These are phyloP conservation scores for Phytophthora fragariae DNA, from an alignment of 352 stramenopile genomes.

Conservation along the genomic window DNA sequence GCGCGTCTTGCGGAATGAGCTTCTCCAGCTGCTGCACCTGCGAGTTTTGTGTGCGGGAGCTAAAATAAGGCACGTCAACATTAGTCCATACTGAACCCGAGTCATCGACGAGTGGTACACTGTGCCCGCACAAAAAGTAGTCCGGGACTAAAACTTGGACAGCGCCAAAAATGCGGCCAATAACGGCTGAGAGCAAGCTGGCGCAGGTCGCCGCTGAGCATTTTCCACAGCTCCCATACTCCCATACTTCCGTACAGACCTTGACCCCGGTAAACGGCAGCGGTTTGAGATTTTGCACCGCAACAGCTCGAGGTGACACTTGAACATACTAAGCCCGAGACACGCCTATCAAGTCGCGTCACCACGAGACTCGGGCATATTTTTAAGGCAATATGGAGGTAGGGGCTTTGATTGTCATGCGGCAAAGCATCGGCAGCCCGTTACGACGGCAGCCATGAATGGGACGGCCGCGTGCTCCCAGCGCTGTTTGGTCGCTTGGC, in stretches of 20 bases:
- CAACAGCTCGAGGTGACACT: not conserved
- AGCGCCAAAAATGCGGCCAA: slow-evolving; percentile 15
- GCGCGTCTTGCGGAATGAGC: slow-evolving; percentile 44
- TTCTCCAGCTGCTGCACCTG: not conserved
- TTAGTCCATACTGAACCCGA: not conserved
- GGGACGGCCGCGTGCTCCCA: slow-evolving; percentile 9
- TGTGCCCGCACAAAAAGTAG: not conserved
- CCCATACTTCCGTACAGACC: slow-evolving; percentile 14
- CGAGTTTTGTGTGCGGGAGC: not conserved
- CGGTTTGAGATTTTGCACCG: slow-evolving; percentile 24
- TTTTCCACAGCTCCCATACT: slow-evolving; percentile 34
- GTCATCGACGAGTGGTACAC: not conserved
- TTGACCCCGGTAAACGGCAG: slow-evolving; percentile 17
- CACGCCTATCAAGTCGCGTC: slow-evolving; percentile 12
- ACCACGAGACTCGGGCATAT: slow-evolving; percentile 14
- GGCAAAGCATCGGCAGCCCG: slow-evolving; percentile 6
- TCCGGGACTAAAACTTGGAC: not conserved
- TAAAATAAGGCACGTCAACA: slow-evolving; percentile 1
- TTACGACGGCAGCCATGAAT: slow-evolving; percentile 4
- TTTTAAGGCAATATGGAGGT: slow-evolving; percentile 2
- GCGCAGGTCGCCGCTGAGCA: slow-evolving; percentile 19
- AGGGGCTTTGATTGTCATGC: slow-evolving; percentile 6
- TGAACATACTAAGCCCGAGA: slow-evolving; percentile 2
- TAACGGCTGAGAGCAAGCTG: slow-evolving; percentile 20
- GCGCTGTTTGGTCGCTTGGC: not conserved